A percentile compares a stretch with the other conserved stretches of the same genome.
Conservation (phyloP, 768 basidiomycete genomes). For the Mycena vulgaris region DNA sequence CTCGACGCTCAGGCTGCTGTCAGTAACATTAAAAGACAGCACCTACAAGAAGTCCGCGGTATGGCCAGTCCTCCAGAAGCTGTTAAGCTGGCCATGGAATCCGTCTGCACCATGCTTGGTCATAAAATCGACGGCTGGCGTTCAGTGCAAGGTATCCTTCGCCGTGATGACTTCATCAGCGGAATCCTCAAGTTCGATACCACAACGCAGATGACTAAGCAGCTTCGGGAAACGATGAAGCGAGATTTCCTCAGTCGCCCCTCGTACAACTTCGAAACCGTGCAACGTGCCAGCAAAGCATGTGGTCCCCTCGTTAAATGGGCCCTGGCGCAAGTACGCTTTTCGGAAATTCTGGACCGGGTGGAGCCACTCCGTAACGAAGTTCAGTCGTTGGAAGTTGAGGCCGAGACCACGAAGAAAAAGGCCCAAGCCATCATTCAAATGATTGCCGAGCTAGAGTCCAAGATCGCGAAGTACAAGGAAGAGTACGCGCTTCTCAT, state of each 20-base stretch:
- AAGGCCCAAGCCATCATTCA: constrained; percentile 91
- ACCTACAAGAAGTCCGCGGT: constrained; percentile 95
- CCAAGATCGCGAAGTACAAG: constrained; percentile 94
- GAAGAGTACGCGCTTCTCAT: constrained; percentile 98
- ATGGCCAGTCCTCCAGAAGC: constrained; percentile 99
- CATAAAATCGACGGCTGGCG: constrained; percentile 98
- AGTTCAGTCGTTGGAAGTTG: constrained; percentile 91
- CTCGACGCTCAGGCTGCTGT: constrained; percentile 96
- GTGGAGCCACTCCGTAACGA: constrained; percentile 97
- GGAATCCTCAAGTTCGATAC: constrained; percentile 98
- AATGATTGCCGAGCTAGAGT: constrained; percentile 94
- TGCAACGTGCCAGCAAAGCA: constrained; percentile 95
- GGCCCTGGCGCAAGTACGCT: constrained; percentile 96
- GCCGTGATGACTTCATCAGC: constrained; percentile 96
- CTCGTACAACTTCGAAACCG: constrained; percentile 94
- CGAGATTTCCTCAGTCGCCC: constrained; percentile 93
- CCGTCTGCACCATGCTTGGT: constrained; percentile 95
- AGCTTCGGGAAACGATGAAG: constrained; percentile 92
- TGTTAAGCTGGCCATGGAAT: constrained; percentile 98
- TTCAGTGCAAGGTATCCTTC: constrained; percentile 94
- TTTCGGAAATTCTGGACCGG: constrained; percentile 97
- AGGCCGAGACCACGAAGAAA: constrained; percentile 95
- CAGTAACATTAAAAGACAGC: constrained; percentile 95
- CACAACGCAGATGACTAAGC: constrained; percentile 88
- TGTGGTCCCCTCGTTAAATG: constrained; percentile 99